These are phyloP conservation scores for Penicillium italicum DNA, from an alignment of 2,329 filamentous ascomycete species.

Conservation along the genomic window DNA sequence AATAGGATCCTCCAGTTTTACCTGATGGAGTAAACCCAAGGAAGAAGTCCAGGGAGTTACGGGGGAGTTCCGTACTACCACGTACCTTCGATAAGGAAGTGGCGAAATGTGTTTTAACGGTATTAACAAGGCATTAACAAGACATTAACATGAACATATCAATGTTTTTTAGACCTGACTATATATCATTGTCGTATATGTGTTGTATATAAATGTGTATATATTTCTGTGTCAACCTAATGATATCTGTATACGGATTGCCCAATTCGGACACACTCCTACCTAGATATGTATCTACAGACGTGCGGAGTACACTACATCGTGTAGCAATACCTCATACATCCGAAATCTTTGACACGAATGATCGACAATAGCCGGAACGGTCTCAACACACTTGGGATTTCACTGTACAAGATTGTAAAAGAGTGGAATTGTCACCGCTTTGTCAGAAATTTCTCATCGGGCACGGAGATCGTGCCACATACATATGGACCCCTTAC, in stretches of 20 bases:
- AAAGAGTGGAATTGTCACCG: background rate
- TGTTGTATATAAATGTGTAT: background rate
- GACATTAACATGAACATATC: background rate
- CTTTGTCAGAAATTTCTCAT: background rate
- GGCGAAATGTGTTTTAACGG: background rate
- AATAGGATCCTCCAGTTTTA: background rate
- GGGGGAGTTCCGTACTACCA: background rate
- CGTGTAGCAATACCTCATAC: background rate
- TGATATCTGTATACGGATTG: background rate
- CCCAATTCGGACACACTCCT: background rate
- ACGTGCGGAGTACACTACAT: background rate
- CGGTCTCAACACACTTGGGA: background rate
- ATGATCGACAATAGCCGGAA: background rate
- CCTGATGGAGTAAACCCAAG: background rate
- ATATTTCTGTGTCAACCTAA: background rate
- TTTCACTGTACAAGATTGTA: background rate
- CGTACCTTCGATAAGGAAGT: constrained; percentile 1
- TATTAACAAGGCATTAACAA: no score
- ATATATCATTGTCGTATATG: background rate
- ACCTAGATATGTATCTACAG: background rate
- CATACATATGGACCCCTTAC: background rate
- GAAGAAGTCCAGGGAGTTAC: background rate
- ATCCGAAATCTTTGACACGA: background rate
- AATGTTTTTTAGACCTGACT: background rate
- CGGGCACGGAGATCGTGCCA: background rate